Evolutionary conservation across 495 filamentous ascomycete species (phyloP).

Genomic region (Hypoxylon lienhwacheense): DNA sequence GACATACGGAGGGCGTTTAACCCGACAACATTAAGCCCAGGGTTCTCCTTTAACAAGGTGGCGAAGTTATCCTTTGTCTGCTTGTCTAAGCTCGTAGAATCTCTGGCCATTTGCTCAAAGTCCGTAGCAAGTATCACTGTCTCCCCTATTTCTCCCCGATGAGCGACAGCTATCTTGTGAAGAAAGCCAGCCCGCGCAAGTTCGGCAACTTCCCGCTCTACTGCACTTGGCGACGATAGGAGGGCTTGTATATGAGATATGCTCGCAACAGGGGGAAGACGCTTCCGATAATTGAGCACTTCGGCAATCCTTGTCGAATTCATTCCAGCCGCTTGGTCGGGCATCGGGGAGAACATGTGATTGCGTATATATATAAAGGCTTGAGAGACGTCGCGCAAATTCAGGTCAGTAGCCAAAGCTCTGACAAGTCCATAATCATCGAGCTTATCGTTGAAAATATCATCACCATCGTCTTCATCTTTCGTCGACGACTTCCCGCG

Average conservation of each 20-base stretch:
- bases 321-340: slow-evolving; percentile 66
- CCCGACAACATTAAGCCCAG: slow-evolving; percentile 55
- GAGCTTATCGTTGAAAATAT: slow-evolving; percentile 54
- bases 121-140: slow-evolving; percentile 66
- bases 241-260: slow-evolving; percentile 72
- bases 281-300: slow-evolving; percentile 65
- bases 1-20: slow-evolving; percentile 50
- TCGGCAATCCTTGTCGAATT: slow-evolving; percentile 71
- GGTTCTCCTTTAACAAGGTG: slow-evolving; percentile 55
- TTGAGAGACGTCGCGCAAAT: slow-evolving; percentile 63
- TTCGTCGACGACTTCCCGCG: slow-evolving; percentile 38
- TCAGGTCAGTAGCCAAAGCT: slow-evolving; percentile 54
- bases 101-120: slow-evolving; percentile 59
- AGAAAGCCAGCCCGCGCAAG: slow-evolving; percentile 61
- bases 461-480: slow-evolving; percentile 44
- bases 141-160: slow-evolving; percentile 69
- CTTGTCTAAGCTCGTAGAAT: slow-evolving; percentile 47
- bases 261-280: slow-evolving; percentile 69
- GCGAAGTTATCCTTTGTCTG: slow-evolving; percentile 61
- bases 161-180: slow-evolving; percentile 67
- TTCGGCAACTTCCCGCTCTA: slow-evolving; percentile 73
- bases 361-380: slow-evolving; percentile 62
- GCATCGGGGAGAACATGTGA: slow-evolving; percentile 71
- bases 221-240: slow-evolving; percentile 64
- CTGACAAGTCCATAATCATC: slow-evolving; percentile 59